Percentiles rank a stretch among this genome's conserved stretches.
These are phyloP conservation scores for Globisporangium radiosum DNA, from an alignment of 352 stramenopile genomes.

Conservation along the genomic window DNA sequence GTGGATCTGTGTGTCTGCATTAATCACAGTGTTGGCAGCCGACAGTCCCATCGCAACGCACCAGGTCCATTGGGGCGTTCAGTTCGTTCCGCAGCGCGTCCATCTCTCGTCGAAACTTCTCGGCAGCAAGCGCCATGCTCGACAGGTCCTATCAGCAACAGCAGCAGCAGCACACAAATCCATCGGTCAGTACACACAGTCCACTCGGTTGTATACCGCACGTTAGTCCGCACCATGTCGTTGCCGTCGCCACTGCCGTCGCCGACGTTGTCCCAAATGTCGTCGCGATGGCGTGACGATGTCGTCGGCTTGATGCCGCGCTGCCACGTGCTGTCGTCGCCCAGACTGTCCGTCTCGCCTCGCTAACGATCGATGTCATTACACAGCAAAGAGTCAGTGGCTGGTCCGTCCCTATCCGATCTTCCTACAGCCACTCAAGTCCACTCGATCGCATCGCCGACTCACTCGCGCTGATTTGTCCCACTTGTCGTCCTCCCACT, in stretches of 20 bases:
- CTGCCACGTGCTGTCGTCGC: slow-evolving; percentile 52
- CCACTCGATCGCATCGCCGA: no score
- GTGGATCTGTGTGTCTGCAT: no score
- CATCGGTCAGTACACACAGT: neutral
- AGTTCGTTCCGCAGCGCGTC: slow-evolving; percentile 69
- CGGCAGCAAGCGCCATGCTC: slow-evolving; percentile 70
- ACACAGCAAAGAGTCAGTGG: neutral
- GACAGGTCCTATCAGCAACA: slow-evolving; percentile 54
- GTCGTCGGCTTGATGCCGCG: slow-evolving; percentile 35
- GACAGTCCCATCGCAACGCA: slow-evolving; percentile 9
- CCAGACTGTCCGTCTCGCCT: slow-evolving; percentile 17
- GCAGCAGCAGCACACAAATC: neutral
- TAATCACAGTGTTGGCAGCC: neutral
- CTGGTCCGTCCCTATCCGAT: no score
- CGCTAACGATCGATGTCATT: slow-evolving; percentile 10
- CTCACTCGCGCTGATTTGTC: slow-evolving; percentile 15
- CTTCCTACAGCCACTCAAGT: no score
- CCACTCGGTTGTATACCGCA: no score
- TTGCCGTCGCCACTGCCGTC: slow-evolving; percentile 31
- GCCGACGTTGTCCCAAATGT: slow-evolving; percentile 80
- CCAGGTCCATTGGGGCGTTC: slow-evolving; percentile 25
- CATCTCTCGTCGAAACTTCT: slow-evolving; percentile 84
- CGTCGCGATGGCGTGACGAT: slow-evolving; percentile 26
- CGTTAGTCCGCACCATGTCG: slow-evolving; percentile 39
- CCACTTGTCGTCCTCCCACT: slow-evolving; percentile 48